These are phyloP conservation scores for Microsporum canis DNA, from an alignment of 2,329 filamentous ascomycete species.

Conservation along the genomic window DNA sequence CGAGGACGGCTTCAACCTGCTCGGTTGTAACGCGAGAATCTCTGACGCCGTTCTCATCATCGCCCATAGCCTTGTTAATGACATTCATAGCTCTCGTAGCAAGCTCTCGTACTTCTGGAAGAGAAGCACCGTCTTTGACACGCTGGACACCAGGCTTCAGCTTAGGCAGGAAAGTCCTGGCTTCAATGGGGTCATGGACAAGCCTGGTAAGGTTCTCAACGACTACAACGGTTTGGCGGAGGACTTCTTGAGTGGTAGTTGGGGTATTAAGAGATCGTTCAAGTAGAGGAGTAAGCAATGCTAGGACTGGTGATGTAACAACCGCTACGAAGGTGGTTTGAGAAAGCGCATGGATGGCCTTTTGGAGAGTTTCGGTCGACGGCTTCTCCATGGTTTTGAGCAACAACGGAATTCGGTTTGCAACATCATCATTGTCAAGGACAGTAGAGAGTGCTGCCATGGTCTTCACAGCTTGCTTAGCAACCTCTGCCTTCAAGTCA, in stretches of 20 bases:
- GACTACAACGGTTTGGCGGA: constrained; percentile 91
- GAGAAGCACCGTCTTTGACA: constrained; percentile 75
- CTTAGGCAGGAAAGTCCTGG: constrained; percentile 87
- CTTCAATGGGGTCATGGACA: constrained; percentile 90
- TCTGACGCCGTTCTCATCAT: constrained; percentile 49
- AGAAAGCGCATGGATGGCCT: constrained; percentile 91
- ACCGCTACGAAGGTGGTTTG: constrained; percentile 98
- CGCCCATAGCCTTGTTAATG: constrained; percentile 86
- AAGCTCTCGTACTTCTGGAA: constrained; percentile 88
- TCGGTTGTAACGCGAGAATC: constrained; percentile 52
- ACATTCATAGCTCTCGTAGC: constrained; percentile 70
- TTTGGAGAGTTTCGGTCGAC: constrained; percentile 75
- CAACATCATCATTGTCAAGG: constrained; percentile 92
- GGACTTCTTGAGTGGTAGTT: constrained; percentile 79
- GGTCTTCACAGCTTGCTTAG: constrained; percentile 78
- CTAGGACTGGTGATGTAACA: constrained; percentile 89
- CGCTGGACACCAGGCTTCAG: constrained; percentile 85
- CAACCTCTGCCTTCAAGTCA: constrained; percentile 75
- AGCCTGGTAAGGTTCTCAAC: constrained; percentile 97
- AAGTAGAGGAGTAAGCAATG: constrained; percentile 84
- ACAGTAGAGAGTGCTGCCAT: constrained; percentile 86
- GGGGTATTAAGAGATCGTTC: constrained; percentile 91
- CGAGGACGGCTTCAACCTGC: constrained; percentile 61
- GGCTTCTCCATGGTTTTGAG: constrained; percentile 94
- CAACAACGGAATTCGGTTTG: constrained; percentile 78